Conservation (phyloP, 2,329 filamentous ascomycete species). For the Xylaria hypoxylon region DNA sequence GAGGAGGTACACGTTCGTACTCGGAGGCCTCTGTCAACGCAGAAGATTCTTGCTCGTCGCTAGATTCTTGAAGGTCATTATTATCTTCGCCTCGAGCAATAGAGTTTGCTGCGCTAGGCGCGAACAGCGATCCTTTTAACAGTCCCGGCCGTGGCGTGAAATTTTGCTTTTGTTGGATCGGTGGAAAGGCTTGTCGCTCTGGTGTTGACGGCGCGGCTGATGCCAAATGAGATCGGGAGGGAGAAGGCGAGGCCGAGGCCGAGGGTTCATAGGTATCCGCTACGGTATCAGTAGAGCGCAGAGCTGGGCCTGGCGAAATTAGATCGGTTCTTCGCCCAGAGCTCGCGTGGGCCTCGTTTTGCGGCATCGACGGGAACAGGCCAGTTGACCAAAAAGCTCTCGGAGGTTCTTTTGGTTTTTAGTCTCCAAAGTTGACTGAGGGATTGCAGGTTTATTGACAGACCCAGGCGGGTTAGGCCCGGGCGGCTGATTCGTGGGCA, state of each 20-base stretch:
- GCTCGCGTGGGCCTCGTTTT: constrained; percentile 52
- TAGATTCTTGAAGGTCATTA: constrained; percentile 31
- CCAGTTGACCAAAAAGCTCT: constrained; percentile 47
- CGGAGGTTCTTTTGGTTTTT: constrained; percentile 46
- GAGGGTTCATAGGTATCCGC: constrained; percentile 46
- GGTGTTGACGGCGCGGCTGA: constrained; percentile 42
- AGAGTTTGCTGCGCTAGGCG: constrained; percentile 47
- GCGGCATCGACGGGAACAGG: constrained; percentile 51
- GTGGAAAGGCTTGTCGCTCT: constrained; percentile 42
- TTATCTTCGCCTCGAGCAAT: constrained; percentile 34
- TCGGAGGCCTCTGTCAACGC: constrained; percentile 55
- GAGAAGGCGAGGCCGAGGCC: constrained; percentile 35
- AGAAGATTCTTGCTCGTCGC: constrained; percentile 47
- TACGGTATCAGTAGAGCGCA: constrained; percentile 44
- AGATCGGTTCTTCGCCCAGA: constrained; percentile 50
- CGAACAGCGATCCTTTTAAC: constrained; percentile 54
- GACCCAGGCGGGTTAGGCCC: constrained; percentile 33
- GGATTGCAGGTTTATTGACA: constrained; percentile 29
- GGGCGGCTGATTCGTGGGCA: constrained; percentile 51
- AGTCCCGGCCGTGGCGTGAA: constrained; percentile 60
- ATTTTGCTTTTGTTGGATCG: constrained; percentile 61
- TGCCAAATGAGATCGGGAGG: constrained; percentile 26
- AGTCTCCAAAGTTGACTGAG: constrained; percentile 35
- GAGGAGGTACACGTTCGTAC: constrained; percentile 54
- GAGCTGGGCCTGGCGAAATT: constrained; percentile 52